These are phyloP conservation scores for Sporothrix pseudoabietina DNA, from an alignment of 2,329 filamentous ascomycete species.

Conservation along the genomic window DNA sequence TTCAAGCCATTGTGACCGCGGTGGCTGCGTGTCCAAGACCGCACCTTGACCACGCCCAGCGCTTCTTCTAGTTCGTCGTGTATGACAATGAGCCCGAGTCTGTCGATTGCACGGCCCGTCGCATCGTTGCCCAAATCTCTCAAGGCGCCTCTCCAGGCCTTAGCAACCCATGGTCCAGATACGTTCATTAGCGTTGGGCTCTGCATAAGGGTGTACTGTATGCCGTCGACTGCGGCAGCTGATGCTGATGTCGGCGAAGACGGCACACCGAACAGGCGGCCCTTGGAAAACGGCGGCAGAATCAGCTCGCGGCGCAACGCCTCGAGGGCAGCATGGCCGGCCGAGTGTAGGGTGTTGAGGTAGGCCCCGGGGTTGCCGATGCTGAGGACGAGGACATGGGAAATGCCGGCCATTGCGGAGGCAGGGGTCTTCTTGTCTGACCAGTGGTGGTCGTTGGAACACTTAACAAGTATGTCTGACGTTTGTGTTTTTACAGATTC, in stretches of 20 bases:
- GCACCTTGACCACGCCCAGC: conserved; percentile 67
- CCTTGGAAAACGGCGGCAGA: conserved; percentile 54
- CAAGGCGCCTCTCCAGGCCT: conserved; percentile 54
- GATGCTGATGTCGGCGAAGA: conserved; percentile 51
- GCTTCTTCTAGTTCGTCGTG: conserved; percentile 85
- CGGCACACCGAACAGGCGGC: conserved; percentile 51
- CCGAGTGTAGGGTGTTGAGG: conserved; percentile 78
- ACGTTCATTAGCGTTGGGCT: conserved; percentile 82
- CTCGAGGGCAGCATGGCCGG: conserved; percentile 77
- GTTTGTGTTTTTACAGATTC: not conserved
- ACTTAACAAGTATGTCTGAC: not conserved
- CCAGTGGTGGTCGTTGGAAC: not conserved
- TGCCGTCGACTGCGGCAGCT: conserved; percentile 37
- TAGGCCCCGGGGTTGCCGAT: conserved; percentile 82
- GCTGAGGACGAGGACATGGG: conserved; percentile 73
- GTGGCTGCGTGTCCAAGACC: conserved; percentile 63
- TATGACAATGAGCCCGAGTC: conserved; percentile 66
- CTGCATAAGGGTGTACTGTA: conserved; percentile 69
- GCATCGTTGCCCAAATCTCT: conserved; percentile 50
- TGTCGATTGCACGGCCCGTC: not conserved
- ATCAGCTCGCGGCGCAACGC: conserved; percentile 56
- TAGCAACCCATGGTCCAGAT: conserved; percentile 69
- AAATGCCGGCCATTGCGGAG: conserved; percentile 38
- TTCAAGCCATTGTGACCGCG: conserved; percentile 76
- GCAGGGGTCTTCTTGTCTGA: not conserved